These are phyloP conservation scores for Trametes elegans DNA, from an alignment of 768 basidiomycete genomes.

Conservation along the genomic window DNA sequence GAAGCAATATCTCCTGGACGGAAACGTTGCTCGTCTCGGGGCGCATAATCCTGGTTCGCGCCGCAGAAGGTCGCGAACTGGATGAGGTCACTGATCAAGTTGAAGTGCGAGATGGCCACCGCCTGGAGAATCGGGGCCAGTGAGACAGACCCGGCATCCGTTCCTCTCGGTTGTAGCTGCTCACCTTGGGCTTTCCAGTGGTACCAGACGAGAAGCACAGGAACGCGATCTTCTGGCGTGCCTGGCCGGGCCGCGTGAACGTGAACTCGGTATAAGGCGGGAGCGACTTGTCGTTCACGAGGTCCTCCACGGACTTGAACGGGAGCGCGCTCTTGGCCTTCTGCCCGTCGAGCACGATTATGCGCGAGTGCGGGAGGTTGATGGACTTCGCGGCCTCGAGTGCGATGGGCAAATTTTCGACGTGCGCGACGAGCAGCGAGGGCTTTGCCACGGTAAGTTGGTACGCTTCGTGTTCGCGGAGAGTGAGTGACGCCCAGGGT, in stretches of 20 bases:
- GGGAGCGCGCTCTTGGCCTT: background rate
- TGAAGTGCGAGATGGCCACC: constrained; percentile 65
- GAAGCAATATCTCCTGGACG: constrained; percentile 55
- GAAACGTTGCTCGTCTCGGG: constrained; percentile 39
- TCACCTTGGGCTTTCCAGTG: constrained; percentile 20
- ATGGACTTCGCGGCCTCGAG: constrained; percentile 20
- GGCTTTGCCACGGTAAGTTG: constrained; percentile 28
- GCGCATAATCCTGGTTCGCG: constrained; percentile 32
- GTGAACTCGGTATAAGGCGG: background rate
- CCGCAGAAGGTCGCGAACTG: constrained; percentile 23
- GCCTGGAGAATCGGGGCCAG: constrained; percentile 43
- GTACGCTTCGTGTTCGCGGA: too few species aligned
- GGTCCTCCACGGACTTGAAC: constrained; percentile 1
- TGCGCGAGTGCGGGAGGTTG: constrained; percentile 20
- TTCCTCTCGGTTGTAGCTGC: background rate
- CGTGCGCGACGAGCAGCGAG: constrained; percentile 23
- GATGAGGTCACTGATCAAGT: constrained; percentile 53
- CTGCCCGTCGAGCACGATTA: constrained; percentile 23
- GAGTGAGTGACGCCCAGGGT: too few species aligned
- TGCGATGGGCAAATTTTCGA: constrained; percentile 22
- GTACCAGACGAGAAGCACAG: constrained; percentile 23
- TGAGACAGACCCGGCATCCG: background rate
- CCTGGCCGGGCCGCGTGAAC: constrained; percentile 11
- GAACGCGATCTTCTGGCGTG: constrained; percentile 17
- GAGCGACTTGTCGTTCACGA: background rate